phyloP scores from a whole-genome alignment of 495 filamentous ascomycete genomes.

The Penicillium diatomitis region DNA sequence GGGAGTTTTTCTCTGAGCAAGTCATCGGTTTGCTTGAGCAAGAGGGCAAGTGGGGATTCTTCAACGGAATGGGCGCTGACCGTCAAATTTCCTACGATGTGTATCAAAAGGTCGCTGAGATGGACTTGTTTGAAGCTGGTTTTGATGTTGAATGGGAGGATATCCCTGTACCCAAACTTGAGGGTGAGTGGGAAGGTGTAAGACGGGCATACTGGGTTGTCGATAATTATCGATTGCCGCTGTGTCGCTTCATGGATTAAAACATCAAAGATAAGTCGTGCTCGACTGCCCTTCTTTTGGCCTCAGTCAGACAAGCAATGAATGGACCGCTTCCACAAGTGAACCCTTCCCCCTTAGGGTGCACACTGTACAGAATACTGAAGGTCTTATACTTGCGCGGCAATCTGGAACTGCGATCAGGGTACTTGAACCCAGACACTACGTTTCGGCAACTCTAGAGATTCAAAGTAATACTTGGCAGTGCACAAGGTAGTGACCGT shows the following conservation, averaged over 20 bases:
- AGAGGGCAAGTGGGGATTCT: slow-evolving; percentile 78
- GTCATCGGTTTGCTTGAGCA: slow-evolving; percentile 69
- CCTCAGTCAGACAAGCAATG: too few species aligned
- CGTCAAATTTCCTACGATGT: slow-evolving; percentile 90
- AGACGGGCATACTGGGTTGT: slow-evolving; percentile 81
- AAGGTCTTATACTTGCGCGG: too few species aligned
- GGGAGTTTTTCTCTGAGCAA: slow-evolving; percentile 79
- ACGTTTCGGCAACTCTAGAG: too few species aligned
- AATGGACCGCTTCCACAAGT: too few species aligned
- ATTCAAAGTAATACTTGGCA: too few species aligned
- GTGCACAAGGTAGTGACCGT: too few species aligned
- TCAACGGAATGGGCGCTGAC: slow-evolving; percentile 93
- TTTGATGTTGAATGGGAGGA: slow-evolving; percentile 83
- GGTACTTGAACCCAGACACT: too few species aligned
- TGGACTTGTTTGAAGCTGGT: slow-evolving; percentile 86
- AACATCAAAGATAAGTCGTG: not conserved
- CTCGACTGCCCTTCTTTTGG: too few species aligned
- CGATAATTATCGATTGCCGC: slow-evolving; percentile 61
- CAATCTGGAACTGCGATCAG: too few species aligned
- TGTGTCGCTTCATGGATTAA: slow-evolving; percentile 54
- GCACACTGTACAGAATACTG: too few species aligned
- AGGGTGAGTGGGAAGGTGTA: slow-evolving; percentile 77
- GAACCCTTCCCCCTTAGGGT: too few species aligned
- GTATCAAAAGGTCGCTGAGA: slow-evolving; percentile 83
- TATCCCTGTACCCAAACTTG: slow-evolving; percentile 55